Evolutionary conservation across 1,284 basidiomycete genomes (phyloP).

Genomic region (Meira nashicola): DNA sequence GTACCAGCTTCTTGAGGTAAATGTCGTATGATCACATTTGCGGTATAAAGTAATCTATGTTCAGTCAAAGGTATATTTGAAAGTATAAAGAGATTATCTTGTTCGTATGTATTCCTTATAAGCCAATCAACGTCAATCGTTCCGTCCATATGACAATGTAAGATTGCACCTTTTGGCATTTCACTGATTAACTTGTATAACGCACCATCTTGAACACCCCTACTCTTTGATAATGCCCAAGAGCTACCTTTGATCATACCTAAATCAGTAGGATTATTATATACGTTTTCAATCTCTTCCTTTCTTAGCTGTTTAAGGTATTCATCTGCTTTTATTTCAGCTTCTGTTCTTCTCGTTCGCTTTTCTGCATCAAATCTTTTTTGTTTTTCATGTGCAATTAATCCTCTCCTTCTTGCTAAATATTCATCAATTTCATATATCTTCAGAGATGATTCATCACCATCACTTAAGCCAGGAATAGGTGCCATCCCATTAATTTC

Average conservation of each 20-base stretch:
- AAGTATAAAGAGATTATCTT: slow-evolving; percentile 27
- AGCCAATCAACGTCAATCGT: slow-evolving; percentile 34
- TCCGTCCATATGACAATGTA: slow-evolving; percentile 36
- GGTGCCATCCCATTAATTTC: background rate
- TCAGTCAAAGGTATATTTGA: slow-evolving; percentile 20
- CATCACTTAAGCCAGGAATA: background rate
- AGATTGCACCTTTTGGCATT: slow-evolving; percentile 8
- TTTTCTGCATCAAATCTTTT: slow-evolving; percentile 29
- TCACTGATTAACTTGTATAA: background rate
- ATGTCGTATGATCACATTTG: slow-evolving; percentile 19
- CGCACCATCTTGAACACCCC: slow-evolving; percentile 1
- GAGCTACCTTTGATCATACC: background rate
- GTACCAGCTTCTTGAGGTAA: background rate
- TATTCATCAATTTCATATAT: background rate
- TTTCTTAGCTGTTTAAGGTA: slow-evolving; percentile 19
- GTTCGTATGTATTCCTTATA: slow-evolving; percentile 19
- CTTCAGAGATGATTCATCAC: no score
- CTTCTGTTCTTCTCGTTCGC: slow-evolving; percentile 12
- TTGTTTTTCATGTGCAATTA: slow-evolving; percentile 20
- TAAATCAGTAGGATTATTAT: slow-evolving; percentile 24
- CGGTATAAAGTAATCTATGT: slow-evolving; percentile 20
- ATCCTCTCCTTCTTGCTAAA: background rate
- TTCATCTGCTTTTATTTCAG: slow-evolving; percentile 19
- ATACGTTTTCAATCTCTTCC: slow-evolving; percentile 16
- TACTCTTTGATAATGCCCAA: background rate